Conservation (phyloP, 495 filamentous ascomycete genomes). For the Aspergillus coremiiformis region DNA sequence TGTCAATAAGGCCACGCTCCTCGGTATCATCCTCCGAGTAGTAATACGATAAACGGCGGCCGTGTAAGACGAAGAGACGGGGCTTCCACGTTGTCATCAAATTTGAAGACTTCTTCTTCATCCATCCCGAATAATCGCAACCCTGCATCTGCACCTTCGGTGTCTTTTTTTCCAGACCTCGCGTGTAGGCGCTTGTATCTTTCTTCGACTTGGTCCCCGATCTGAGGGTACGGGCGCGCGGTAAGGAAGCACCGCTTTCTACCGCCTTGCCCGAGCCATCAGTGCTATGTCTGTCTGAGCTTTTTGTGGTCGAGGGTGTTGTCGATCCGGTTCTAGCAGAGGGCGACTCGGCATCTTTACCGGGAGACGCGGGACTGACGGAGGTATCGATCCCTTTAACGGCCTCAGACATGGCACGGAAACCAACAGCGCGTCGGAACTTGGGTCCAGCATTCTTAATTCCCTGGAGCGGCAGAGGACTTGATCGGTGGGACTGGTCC, state of each 20-base stretch:
- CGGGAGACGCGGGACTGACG: constrained; percentile 43
- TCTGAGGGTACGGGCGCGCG: constrained; percentile 33
- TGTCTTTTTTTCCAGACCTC: constrained; percentile 72
- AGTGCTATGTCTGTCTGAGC: constrained; percentile 66
- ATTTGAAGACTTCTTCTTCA: constrained; percentile 97
- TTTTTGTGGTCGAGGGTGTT: constrained; percentile 74
- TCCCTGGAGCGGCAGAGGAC: constrained; percentile 35
- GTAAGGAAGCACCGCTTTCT: constrained; percentile 46
- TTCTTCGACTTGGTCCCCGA: constrained; percentile 69
- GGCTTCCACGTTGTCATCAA: constrained; percentile 97
- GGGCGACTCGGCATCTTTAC: constrained; percentile 61
- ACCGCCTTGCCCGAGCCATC: constrained; percentile 55
- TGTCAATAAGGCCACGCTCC: constrained; percentile 95
- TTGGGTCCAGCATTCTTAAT: constrained; percentile 40
- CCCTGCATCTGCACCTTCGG: constrained; percentile 78
- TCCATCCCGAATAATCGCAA: constrained; percentile 96
- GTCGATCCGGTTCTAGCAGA: constrained; percentile 74
- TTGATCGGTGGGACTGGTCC: constrained; percentile 46
- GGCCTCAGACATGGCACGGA: constrained; percentile 74
- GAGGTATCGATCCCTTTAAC: constrained; percentile 29
- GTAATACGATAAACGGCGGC: constrained; percentile 88
- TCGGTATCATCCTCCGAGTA: constrained; percentile 87
- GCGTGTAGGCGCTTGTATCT: constrained; percentile 86
- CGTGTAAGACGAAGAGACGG: constrained; percentile 86
- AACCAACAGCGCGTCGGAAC: constrained; percentile 50